Conservation (phyloP, 495 filamentous ascomycete genomes). For the Hypomontagnella submonticulosa region DNA sequence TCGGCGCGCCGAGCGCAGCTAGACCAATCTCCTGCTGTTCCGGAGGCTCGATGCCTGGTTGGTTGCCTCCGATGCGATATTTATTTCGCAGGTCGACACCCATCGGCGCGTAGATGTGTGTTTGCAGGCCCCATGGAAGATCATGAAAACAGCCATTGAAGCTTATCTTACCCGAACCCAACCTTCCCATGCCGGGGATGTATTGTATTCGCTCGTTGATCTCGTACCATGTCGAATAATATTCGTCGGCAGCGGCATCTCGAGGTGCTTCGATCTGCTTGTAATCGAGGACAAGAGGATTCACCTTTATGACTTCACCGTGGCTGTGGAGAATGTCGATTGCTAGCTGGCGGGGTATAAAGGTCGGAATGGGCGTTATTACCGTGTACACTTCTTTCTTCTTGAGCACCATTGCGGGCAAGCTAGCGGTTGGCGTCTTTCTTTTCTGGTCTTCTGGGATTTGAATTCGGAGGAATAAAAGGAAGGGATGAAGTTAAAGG, state of each 20-base stretch:
- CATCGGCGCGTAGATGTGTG: slow-evolving; percentile 77
- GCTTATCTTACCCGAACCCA: slow-evolving; percentile 69
- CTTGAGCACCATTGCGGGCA: slow-evolving; percentile 54
- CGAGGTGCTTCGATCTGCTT: slow-evolving; percentile 70
- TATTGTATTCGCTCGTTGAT: slow-evolving; percentile 72
- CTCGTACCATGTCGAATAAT: slow-evolving; percentile 77
- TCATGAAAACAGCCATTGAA: slow-evolving; percentile 84
- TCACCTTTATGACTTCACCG: slow-evolving; percentile 77
- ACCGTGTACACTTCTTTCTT: slow-evolving; percentile 62
- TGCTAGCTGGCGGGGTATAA: slow-evolving; percentile 58
- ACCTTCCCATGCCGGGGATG: slow-evolving; percentile 68
- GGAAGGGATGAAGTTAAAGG: slow-evolving; percentile 4
- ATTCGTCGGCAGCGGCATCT: slow-evolving; percentile 74
- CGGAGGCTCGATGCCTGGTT: slow-evolving; percentile 68
- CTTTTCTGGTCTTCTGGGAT: slow-evolving; percentile 6
- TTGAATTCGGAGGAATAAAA: slow-evolving; percentile 12
- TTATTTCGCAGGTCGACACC: slow-evolving; percentile 62
- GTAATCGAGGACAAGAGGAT: slow-evolving; percentile 76
- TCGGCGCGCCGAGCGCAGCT: slow-evolving; percentile 61
- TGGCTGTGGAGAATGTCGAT: slow-evolving; percentile 61
- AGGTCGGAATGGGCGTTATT: slow-evolving; percentile 60
- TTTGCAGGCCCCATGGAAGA: slow-evolving; percentile 73
- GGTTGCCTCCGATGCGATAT: slow-evolving; percentile 67
- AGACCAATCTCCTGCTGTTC: slow-evolving; percentile 67
- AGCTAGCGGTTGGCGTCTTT: not conserved